Base-by-base conservation (phyloP, 805 yeast genomes). In the Candida qinlingensis region DNA sequence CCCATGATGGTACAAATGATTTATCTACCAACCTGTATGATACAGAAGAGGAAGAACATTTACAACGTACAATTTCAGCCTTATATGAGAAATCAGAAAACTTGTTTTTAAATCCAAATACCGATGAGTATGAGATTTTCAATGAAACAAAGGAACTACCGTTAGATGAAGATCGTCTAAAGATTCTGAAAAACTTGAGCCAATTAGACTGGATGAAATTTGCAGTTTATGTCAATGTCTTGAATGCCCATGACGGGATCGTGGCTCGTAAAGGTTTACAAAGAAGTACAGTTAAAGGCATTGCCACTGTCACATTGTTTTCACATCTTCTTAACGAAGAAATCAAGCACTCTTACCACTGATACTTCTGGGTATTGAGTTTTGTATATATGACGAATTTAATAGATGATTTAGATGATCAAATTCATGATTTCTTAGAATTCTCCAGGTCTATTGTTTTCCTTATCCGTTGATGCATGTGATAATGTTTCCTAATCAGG, bases 211-310 rank as follows among this genome's bases (percentile, higher is more conserved):
- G 97, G 96, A 70, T 79, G 43, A 88, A 91, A 61, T 75, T 87
- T 39, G 86, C 94, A 0, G 83, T 85, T 2, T 80, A 79, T 55
- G 72, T 91, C 42, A 83, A 81, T 53, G 75, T 84, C 13, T 71
- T 85, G 59, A 89, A 90, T 63, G 82, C 97, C 0, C 98, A 91
- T 61, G 96, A 86, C 50, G 87, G 86, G 4, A 87, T 92, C 46
- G 86, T 89, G 13, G 88, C 92, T 13, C 74, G 98, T 53, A 73
- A 82, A 48, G 90, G 90, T 0, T 67, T 80, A 2, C 62, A 66
- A 34, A 70, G 70, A 26, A 73, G 76, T 43, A 73, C 80, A 0
- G 70, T 73, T 26, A 65, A 65, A 41, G 85, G 85, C 0, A 67
- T 79, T 1, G 75, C 83, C 2, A 68, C 76, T 0, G 61, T 81